phyloP scores from a whole-genome alignment of 1,284 basidiomycete species.

The Sutorius eximius region DNA sequence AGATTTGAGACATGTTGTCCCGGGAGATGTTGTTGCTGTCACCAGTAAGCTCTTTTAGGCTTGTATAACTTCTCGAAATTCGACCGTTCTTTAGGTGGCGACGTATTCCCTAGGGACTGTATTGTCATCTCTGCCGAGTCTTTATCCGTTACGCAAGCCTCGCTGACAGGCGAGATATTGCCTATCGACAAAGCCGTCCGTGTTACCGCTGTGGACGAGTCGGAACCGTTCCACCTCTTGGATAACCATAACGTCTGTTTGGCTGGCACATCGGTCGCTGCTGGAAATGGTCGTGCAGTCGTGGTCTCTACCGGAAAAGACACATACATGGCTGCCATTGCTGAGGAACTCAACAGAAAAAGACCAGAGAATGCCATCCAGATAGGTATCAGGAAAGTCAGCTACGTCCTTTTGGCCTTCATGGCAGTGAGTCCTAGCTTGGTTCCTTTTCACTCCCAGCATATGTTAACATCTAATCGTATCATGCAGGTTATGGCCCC shows the following conservation, averaged over 20 bases:
- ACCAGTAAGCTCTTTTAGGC: constrained; percentile 25
- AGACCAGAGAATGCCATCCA: constrained; percentile 33
- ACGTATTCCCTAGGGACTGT: constrained; percentile 35
- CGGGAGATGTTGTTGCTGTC: constrained; percentile 29
- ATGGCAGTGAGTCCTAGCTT: constrained; percentile 27
- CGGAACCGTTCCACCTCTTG: constrained; percentile 28
- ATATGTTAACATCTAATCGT: not conserved
- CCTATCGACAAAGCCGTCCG: constrained; percentile 29
- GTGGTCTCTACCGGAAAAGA: constrained; percentile 34
- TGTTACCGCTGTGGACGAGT: constrained; percentile 14
- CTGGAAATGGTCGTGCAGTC: constrained; percentile 30
- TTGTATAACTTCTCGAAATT: not conserved
- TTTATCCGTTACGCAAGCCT: constrained; percentile 29
- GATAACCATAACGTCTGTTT: constrained; percentile 32
- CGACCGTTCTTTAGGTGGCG: constrained; percentile 22
- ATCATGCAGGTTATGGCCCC: constrained; percentile 31
- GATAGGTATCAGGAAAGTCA: constrained; percentile 34
- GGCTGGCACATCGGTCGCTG: constrained; percentile 34
- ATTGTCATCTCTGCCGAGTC: constrained; percentile 34
- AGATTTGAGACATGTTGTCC: constrained; percentile 22
- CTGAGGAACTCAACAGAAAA: constrained; percentile 33
- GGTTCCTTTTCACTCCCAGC: not conserved
- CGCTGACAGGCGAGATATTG: constrained; percentile 34
- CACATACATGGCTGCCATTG: constrained; percentile 36
- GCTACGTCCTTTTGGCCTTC: constrained; percentile 32